phyloP scores from a whole-genome alignment of 2,329 filamentous ascomycete species.

The Fusarium penzigii region DNA sequence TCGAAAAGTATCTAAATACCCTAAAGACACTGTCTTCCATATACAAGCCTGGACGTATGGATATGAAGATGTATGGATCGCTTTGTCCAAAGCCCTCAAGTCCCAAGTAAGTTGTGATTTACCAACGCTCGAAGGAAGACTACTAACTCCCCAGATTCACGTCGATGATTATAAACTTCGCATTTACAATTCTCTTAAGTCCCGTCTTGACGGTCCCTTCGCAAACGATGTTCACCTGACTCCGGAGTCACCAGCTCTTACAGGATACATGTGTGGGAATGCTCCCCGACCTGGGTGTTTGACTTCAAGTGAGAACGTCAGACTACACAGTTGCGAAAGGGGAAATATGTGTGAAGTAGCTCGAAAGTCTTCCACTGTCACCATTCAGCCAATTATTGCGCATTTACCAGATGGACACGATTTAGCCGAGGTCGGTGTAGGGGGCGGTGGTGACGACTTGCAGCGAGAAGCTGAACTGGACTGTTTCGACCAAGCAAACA shows the following conservation, averaged over 20 bases:
- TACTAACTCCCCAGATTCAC: constrained; percentile 60
- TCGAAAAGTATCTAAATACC: constrained; percentile 66
- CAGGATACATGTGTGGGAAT: constrained; percentile 77
- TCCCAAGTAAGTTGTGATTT: constrained; percentile 52
- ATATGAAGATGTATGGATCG: constrained; percentile 91
- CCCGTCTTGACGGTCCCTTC: constrained; percentile 43
- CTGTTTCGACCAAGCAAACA: constrained; percentile 51
- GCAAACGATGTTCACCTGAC: constrained; percentile 44
- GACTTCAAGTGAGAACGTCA: constrained; percentile 60
- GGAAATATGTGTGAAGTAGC: constrained; percentile 60
- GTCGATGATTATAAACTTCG: constrained; percentile 78
- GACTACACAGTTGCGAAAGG: constrained; percentile 85
- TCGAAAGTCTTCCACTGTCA: constrained; percentile 58
- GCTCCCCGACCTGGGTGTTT: constrained; percentile 68
- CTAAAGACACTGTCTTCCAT: constrained; percentile 76
- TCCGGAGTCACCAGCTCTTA: constrained; percentile 66
- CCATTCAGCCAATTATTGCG: constrained; percentile 77
- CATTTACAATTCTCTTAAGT: constrained; percentile 67
- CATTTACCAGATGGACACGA: constrained; percentile 60
- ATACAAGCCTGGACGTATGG: constrained; percentile 86
- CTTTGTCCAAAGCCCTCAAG: constrained; percentile 69
- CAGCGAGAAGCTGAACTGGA: constrained; percentile 68
- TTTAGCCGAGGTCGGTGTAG: constrained; percentile 72
- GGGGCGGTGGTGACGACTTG: constrained; percentile 77
- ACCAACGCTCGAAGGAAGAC: fast-evolving